A percentile compares a stretch with the other conserved stretches of the same genome.
These are phyloP conservation scores for Penicillium egyptiacum DNA, from an alignment of 495 filamentous ascomycete species.

Conservation along the genomic window DNA sequence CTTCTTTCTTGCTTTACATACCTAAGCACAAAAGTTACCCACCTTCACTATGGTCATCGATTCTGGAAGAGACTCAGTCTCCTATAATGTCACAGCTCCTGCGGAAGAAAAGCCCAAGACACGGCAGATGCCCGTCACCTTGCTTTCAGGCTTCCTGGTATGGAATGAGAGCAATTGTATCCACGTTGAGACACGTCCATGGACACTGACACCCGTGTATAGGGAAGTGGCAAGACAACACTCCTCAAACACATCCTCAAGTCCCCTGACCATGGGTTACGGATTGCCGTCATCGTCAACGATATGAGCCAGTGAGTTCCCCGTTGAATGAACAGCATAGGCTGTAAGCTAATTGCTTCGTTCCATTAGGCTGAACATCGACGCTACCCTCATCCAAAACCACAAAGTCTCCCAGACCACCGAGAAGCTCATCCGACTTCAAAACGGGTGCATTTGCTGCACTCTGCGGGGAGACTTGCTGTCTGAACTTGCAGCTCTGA, in stretches of 20 bases:
- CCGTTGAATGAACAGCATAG: neutral
- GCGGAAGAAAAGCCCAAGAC: slow-evolving; percentile 8
- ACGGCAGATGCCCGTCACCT: slow-evolving; percentile 44
- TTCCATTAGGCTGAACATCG: slow-evolving; percentile 50
- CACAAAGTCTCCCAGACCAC: slow-evolving; percentile 53
- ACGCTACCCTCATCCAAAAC: slow-evolving; percentile 53
- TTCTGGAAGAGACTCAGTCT: slow-evolving; percentile 28
- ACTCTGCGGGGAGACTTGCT: slow-evolving; percentile 59
- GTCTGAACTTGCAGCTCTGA: slow-evolving; percentile 51
- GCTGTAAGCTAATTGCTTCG: neutral
- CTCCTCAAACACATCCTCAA: slow-evolving; percentile 57
- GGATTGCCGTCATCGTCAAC: slow-evolving; percentile 59
- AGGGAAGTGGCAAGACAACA: slow-evolving; percentile 59
- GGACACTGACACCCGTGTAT: neutral
- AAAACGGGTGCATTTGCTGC: slow-evolving; percentile 65
- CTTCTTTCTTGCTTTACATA: neutral
- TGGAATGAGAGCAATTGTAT: neutral
- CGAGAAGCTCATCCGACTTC: slow-evolving; percentile 58
- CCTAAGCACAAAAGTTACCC: neutral
- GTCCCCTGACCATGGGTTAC: slow-evolving; percentile 51
- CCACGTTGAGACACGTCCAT: neutral
- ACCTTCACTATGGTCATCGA: slow-evolving; percentile 33
- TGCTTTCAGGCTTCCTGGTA: slow-evolving; percentile 51
- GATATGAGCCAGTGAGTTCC: slow-evolving; percentile 51
- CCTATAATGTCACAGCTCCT: slow-evolving; percentile 20